Evolutionary conservation across 768 basidiomycete genomes (phyloP).

Genomic region (Nidula microcarpa): DNA sequence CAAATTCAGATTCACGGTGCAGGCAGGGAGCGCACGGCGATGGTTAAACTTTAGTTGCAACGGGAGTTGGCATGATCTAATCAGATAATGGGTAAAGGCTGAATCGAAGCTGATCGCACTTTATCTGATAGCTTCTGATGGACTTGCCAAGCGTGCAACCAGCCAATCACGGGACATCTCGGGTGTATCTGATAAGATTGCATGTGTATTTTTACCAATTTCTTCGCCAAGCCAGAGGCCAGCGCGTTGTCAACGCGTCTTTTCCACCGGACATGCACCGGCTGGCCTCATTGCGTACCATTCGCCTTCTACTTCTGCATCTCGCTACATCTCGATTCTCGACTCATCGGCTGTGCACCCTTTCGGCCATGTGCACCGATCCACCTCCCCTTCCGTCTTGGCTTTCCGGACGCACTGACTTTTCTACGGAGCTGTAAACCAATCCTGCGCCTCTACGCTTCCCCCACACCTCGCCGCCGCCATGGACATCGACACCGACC

Average conservation of each 20-base stretch:
- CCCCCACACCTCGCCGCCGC: neutral
- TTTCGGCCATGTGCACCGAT: neutral
- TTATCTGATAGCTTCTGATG: slow-evolving; percentile 25
- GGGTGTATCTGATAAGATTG: slow-evolving; percentile 31
- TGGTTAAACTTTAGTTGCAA: neutral
- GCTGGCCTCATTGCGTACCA: neutral
- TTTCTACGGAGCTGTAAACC: neutral
- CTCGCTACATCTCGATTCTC: neutral
- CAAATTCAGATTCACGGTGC: neutral
- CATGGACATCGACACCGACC: neutral
- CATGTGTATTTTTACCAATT: neutral
- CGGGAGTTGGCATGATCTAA: slow-evolving; percentile 15
- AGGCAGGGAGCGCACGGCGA: neutral
- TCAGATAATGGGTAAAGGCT: slow-evolving; percentile 19
- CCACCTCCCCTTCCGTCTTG: neutral
- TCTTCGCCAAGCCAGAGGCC: neutral
- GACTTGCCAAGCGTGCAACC: slow-evolving; percentile 9
- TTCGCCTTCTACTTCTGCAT: neutral
- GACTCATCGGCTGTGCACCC: neutral
- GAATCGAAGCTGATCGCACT: neutral
- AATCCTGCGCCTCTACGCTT: neutral
- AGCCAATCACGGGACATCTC: slow-evolving; percentile 19
- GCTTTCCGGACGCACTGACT: neutral
- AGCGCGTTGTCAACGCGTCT: neutral
- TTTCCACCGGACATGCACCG: neutral